phyloP scores from a whole-genome alignment of 1,139 yeast genomes.

The Geotrichum bryndzae region DNA sequence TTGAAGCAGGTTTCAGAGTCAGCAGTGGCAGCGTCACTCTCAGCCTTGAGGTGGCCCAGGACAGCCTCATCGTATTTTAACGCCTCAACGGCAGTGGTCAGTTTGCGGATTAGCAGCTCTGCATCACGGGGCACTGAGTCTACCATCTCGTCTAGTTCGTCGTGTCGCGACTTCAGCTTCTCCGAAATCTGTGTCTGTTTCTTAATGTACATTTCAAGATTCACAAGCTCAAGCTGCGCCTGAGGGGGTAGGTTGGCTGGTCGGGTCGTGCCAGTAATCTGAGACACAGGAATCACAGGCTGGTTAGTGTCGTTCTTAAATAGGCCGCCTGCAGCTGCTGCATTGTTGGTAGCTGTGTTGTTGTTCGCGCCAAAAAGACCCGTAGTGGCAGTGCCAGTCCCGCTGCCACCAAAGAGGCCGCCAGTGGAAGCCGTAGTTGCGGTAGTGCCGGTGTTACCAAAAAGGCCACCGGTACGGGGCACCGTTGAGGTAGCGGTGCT shows the following conservation, averaged over 20 bases:
- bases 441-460: conserved; percentile 24
- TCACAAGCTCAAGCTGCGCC: conserved; percentile 71
- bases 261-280: conserved; percentile 76
- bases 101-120: conserved; percentile 58
- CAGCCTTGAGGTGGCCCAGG: conserved; percentile 39
- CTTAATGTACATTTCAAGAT: conserved; percentile 75
- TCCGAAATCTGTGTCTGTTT: conserved; percentile 80
- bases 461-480: conserved; percentile 19
- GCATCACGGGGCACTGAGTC: conserved; percentile 83
- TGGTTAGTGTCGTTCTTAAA: conserved; percentile 24
- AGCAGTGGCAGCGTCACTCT: conserved; percentile 40
- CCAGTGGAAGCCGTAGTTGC: conserved; percentile 20
- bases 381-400: conserved; percentile 3
- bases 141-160: conserved; percentile 62
- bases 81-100: conserved; percentile 63
- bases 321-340: conserved; percentile 21
- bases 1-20: conserved; percentile 66
- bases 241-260: conserved; percentile 78
- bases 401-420: conserved; percentile 28
- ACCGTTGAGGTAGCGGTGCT: conserved; percentile 16
- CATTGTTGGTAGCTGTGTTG: conserved; percentile 24
- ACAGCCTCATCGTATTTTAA: conserved; percentile 59
- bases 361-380: conserved; percentile 20
- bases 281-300: conserved; percentile 30
- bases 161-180: conserved; percentile 58